Percentiles rank a stretch among this genome's conserved stretches.
phyloP scores from a whole-genome alignment of 129 eudicot species.

The Calendula officinalis region DNA sequence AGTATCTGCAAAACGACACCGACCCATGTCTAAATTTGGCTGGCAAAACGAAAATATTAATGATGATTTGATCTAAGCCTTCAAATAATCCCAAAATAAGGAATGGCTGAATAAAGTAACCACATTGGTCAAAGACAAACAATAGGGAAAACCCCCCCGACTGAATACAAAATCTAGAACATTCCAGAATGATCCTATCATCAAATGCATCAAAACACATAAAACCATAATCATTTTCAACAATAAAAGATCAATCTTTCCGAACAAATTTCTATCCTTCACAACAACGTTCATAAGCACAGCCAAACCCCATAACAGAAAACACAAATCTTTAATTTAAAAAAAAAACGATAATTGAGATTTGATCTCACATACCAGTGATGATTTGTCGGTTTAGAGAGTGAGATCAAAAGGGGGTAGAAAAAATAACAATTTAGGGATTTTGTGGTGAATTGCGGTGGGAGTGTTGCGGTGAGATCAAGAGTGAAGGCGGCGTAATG shows the following conservation, averaged over 20 bases:
- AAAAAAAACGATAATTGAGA: no score
- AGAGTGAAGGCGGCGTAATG: conserved; percentile 30
- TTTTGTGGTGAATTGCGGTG: conserved; percentile 14
- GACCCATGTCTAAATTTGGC: conserved; percentile 1
- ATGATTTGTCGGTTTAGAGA: conserved; percentile 4
- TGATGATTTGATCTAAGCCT: not conserved
- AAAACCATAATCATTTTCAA: conserved; percentile 19
- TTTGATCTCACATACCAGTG: conserved; percentile 36
- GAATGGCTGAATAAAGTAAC: conserved; percentile 17
- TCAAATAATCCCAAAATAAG: conserved; percentile 16
- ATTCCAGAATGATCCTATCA: conserved; percentile 23
- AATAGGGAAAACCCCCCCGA: conserved; percentile 24
- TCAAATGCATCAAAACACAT: conserved; percentile 21
- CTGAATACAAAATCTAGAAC: conserved; percentile 8
- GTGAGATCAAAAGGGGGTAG: conserved; percentile 15
- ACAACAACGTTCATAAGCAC: not conserved
- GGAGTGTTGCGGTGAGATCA: conserved; percentile 27
- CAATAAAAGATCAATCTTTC: conserved; percentile 6
- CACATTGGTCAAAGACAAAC: conserved; percentile 22
- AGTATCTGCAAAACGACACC: not conserved
- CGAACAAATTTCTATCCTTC: not conserved
- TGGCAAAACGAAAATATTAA: not conserved
- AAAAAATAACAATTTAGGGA: not conserved
- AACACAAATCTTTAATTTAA: not conserved
- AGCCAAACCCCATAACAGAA: conserved; percentile 10